Evolutionary conservation across 2,329 filamentous ascomycete genomes (phyloP), one percentile per base, ranked within the genome.

Genomic region (Pseudogymnoascus sp.): DNA sequence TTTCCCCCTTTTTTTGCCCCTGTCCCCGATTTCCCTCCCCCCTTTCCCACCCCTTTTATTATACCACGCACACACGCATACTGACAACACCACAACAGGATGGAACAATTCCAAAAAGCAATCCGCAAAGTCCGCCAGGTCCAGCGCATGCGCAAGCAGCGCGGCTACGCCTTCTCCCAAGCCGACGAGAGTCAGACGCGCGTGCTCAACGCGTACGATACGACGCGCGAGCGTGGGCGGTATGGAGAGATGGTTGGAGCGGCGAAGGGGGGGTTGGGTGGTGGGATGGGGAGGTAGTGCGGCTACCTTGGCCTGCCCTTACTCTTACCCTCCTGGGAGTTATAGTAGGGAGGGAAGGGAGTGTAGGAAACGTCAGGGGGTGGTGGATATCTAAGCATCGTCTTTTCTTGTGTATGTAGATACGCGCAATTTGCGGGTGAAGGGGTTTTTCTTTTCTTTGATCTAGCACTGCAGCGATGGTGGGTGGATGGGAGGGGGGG

Each of bases 61-160:
- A 7, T 30, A 30, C 28, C 7, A 7, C 7, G 7, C 28, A 4
- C 4, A 30, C 7, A 30, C 7, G 28, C 28, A 7, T n/a, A n/a
- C n/a, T n/a, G n/a, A n/a, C n/a, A n/a, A n/a, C n/a, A n/a, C n/a
- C n/a, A n/a, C n/a, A 25, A 64, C 65, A 93, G 90, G 71, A 99
- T 99, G 94, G 94, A 99, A 72, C 94, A 99, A 76, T 99, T 99
- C 80, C 94, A 99, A 77, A 99, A 99, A 77, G 94, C 94, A 20
- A 97, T 99, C 71, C 89, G 94, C 70, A 99, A 99, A 77, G 94
- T 99, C 60, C 86, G 94, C 59, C 94, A 99, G 76, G 94, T 97
- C 39, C 94, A 97, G 77, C 89, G 94, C 65, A 99, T 97, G 94
- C 91, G 94, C 73, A 99, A 99, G 77, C 94, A 99, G 77, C 89